These are phyloP conservation scores for Amylocystis lapponica DNA, from an alignment of 768 basidiomycete genomes.

Conservation along the genomic window DNA sequence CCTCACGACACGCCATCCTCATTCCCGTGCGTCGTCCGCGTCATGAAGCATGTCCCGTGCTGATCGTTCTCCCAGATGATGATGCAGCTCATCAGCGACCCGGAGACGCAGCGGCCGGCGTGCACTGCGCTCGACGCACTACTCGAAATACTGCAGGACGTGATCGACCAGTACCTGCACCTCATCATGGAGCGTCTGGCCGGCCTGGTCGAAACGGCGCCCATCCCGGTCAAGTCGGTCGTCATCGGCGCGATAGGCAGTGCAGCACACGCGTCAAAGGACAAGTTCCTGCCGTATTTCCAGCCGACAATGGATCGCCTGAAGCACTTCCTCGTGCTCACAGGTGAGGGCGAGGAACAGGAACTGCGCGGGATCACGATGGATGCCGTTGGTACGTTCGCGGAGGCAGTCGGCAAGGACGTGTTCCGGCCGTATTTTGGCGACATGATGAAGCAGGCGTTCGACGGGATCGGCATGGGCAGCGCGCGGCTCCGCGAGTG, in stretches of 20 bases:
- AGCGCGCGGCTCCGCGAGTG: constrained; percentile 88
- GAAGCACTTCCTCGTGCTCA: constrained; percentile 81
- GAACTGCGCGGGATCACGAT: constrained; percentile 96
- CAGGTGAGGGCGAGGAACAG: constrained; percentile 84
- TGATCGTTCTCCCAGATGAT: constrained; percentile 52
- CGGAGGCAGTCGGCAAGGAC: constrained; percentile 93
- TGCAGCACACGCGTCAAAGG: constrained; percentile 93
- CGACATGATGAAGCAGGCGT: constrained; percentile 94
- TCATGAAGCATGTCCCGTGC: constrained; percentile 1
- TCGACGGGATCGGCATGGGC: constrained; percentile 83
- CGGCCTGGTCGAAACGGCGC: constrained; percentile 79
- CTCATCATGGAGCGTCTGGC: constrained; percentile 94
- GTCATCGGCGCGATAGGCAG: constrained; percentile 98
- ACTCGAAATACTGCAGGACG: constrained; percentile 88
- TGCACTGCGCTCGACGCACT: constrained; percentile 96
- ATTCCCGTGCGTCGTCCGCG: constrained; percentile 64
- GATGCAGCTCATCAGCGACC: constrained; percentile 85
- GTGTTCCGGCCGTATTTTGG: constrained; percentile 92
- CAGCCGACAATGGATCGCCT: constrained; percentile 84
- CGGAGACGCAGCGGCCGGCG: constrained; percentile 84
- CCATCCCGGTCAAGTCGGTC: constrained; percentile 85
- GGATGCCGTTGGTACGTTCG: constrained; percentile 98
- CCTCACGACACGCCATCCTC: constrained; percentile 72
- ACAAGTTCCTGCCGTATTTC: constrained; percentile 91
- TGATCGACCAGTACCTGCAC: constrained; percentile 85